These are phyloP conservation scores for Prunus fruticosa DNA, from an alignment of 306 rosid genomes.

Conservation along the genomic window DNA sequence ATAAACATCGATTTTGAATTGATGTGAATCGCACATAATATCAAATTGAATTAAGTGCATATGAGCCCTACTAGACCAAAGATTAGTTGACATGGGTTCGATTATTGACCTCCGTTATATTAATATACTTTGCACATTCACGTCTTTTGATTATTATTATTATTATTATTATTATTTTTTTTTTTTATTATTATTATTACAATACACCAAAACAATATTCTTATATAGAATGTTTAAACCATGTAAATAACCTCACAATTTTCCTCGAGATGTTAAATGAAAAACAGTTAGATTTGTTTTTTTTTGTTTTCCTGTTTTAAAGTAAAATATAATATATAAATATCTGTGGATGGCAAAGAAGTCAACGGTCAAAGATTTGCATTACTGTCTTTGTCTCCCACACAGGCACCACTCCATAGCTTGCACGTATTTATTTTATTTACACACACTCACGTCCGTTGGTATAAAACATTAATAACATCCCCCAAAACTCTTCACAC, in stretches of 20 bases:
- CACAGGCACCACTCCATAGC: conserved; percentile 10
- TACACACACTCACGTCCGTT: background rate
- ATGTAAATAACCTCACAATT: conserved; percentile 2
- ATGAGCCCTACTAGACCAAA: no score
- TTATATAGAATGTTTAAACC: background rate
- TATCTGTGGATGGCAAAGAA: background rate
- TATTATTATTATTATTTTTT: background rate
- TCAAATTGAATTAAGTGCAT: no score
- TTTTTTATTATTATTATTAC: background rate
- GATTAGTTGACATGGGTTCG: no score
- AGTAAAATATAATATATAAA: background rate
- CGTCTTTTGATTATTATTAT: background rate
- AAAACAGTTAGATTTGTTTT: background rate
- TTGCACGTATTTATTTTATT: background rate
- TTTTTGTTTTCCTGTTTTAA: background rate
- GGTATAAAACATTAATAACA: conserved; percentile 28
- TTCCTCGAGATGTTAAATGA: conserved; percentile 74
- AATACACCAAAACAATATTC: background rate
- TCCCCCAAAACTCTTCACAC: conserved; percentile 64
- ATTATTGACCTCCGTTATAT: no score
- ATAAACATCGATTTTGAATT: no score
- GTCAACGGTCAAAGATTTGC: conserved; percentile 92
- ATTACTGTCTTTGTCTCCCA: conserved; percentile 66
- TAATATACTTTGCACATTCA: background rate
- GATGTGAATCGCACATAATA: no score